Base-by-base conservation (phyloP, 139 green algal genomes). In the Haematococcus lacustris region DNA sequence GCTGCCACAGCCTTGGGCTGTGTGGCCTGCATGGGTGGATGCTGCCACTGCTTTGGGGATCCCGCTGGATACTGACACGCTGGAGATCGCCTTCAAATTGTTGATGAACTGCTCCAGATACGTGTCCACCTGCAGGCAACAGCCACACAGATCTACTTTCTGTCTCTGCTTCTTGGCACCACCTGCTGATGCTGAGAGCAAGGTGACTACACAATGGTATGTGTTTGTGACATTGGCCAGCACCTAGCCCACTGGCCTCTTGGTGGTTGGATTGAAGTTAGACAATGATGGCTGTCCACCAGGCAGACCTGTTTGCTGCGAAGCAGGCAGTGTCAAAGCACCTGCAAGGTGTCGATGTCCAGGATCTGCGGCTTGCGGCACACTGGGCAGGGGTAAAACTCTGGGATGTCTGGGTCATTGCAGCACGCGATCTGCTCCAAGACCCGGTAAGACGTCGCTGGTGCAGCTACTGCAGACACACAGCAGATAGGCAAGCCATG, bases 351-450 rank as follows among this genome's bases (percentile, higher is more conserved):
- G 73, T 94, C 89, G 21, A 94, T 74, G 66, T 95, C 85, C 38
- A 94, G 79, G 26, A 93, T 53, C 72, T 89, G 85, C 6, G 87
- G 80, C 76, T 89, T 88, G 32, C 90, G 82, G 84, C 91, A 96
- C 21, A 93, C 83, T 0, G 90, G 90, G 80, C 91, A 94, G 75
- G 80, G 77, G 82, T 89, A 91, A 76, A 80, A 85, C 35, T 23
- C 65, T 60, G 87, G 92, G 91, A 68, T 82, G 71, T 71, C 91
- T 91, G 53, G 83, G 81, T 25, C 69, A 57, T 34, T 76, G 70
- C 57, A 91, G 82, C n/a, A 82, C 23, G 53, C 53, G 13, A 64
- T 23, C 21, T 64, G 21, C 53, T 64, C 53, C 53, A 64, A 26
- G 23, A 64, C 33, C 23, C 53, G 53, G 53, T 64, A 64, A 23